Percentiles rank a stretch among this genome's conserved stretches.
Evolutionary conservation across 1,284 basidiomycete species (phyloP).

Genomic region (Rhodotorula sp.): DNA sequence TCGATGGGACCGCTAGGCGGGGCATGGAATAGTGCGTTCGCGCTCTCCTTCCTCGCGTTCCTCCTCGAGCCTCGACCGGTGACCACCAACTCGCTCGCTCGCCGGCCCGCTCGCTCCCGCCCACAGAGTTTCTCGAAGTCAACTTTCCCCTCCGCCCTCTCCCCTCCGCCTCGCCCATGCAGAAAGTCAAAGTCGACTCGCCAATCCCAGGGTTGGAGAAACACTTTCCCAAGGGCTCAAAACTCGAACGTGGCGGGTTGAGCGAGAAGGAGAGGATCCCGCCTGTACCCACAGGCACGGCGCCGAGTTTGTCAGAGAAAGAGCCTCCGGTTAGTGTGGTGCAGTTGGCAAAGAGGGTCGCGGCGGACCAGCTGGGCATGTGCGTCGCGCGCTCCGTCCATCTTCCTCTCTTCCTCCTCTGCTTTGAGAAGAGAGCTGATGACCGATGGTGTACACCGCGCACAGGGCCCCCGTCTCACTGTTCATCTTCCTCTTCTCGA

Average conservation of each 20-base stretch:
- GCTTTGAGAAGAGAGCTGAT: background rate
- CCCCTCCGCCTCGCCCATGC: slow-evolving; percentile 18
- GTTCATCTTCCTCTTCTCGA: slow-evolving; percentile 41
- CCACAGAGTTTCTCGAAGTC: slow-evolving; percentile 40
- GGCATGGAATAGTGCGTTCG: slow-evolving; percentile 39
- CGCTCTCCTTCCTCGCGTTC: background rate
- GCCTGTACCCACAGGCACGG: background rate
- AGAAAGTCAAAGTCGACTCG: slow-evolving; percentile 29
- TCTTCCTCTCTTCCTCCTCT: background rate
- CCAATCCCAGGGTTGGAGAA: slow-evolving; percentile 37
- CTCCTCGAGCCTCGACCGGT: no score
- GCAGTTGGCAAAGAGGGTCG: slow-evolving; percentile 37
- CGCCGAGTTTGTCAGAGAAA: background rate
- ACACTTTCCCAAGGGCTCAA: slow-evolving; percentile 27
- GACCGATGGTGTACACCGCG: background rate
- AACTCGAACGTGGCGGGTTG: slow-evolving; percentile 24
- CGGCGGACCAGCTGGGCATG: slow-evolving; percentile 40
- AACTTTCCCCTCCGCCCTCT: slow-evolving; percentile 37
- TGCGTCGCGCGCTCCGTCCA: slow-evolving; percentile 5
- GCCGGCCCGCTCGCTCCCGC: background rate
- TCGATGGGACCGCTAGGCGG: slow-evolving; percentile 40
- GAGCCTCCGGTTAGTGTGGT: slow-evolving; percentile 10
- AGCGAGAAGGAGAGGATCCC: background rate
- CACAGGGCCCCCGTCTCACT: slow-evolving; percentile 37
- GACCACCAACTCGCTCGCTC: no score